These are phyloP conservation scores for Nemophila menziesii DNA, from an alignment of 257 asterid genomes.

Conservation along the genomic window DNA sequence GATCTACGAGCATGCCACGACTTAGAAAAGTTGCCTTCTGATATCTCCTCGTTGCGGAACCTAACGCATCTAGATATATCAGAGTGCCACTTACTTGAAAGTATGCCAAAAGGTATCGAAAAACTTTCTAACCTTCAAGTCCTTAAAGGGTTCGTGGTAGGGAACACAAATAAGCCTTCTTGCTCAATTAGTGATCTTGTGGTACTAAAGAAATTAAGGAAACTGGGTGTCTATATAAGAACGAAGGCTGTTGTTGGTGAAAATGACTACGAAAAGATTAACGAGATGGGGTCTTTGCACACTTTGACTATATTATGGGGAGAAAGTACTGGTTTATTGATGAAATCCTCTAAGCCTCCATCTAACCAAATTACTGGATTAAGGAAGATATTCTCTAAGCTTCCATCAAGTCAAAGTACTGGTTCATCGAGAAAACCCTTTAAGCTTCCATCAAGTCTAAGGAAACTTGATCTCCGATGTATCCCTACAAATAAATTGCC, in stretches of 20 bases:
- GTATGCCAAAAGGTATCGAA: constrained; percentile 9
- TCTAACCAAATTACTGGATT: not conserved
- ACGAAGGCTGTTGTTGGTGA: not conserved
- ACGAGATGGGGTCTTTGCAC: not conserved
- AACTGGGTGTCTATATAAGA: not conserved
- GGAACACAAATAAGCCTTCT: not conserved
- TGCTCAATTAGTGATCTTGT: constrained; percentile 2
- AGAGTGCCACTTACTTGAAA: constrained; percentile 5
- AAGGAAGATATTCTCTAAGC: not conserved
- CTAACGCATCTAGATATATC: constrained; percentile 9
- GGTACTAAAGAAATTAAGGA: not conserved
- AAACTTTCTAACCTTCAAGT: constrained; percentile 8
- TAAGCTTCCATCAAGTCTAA: not conserved
- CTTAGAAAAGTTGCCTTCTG: constrained; percentile 5
- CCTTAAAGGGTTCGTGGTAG: not conserved
- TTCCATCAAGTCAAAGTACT: no score
- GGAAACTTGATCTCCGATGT: constrained; percentile 3
- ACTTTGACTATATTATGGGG: not conserved
- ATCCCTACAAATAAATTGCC: not conserved
- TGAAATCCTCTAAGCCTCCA: no score
- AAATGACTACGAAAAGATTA: not conserved
- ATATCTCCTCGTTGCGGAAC: constrained; percentile 4
- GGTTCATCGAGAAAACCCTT: not conserved
- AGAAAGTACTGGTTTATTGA: not conserved
- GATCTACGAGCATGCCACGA: constrained; percentile 8